Evolutionary conservation across 2,329 filamentous ascomycete species (phyloP), one percentile per base, ranked within the genome.

Genomic region (Sporothrix schenckii): DNA sequence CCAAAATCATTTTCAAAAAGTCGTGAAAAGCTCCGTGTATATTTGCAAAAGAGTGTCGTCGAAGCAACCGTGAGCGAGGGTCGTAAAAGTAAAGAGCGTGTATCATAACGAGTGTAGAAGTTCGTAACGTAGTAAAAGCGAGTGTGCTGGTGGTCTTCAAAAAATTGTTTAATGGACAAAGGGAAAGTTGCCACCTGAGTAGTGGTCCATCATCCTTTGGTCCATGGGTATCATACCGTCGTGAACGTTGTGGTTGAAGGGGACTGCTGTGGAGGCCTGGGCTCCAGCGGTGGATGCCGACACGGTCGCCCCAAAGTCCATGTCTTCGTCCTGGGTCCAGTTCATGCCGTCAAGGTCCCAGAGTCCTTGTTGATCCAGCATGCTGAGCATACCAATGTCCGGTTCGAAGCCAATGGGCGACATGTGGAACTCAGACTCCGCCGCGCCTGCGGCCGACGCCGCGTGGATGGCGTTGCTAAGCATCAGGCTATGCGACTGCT

Each of bases 291-390:
- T 71, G 21, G 73, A 72, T 21, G 30, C 30, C 4, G 30, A 21
- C 16, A 39, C 30, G 41, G 65, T 71, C 39, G 75, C 44, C 4
- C 54, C 63, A 44, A 70, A 65, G 5, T 68, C 72, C n/a, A 41
- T 49, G 1, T 74, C 66, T 13, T 75, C 79, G 63, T 83, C 82
- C 41, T 81, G 75, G 52, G 81, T 80, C 85, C 85, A 87, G 74
- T 82, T 81, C 84, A 86, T 86, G 71, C 84, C 85, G 74, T 87
- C 85, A 10, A 87, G 77, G 75, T 87, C 85, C 84, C 85, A 87
- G 13, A 87, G 78, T 10, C 83, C 83, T 56, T 85, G 82, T 75
- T 86, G 83, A 74, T 86, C 84, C 34, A 87, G 78, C 76, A 86
- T 80, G 72, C 81, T 79, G 81, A 86, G 83, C 78, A 86, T 84